Percentiles rank a stretch among this genome's conserved stretches.
Evolutionary conservation across 768 basidiomycete genomes (phyloP).

Genomic region (Tricholoma bakamatsutake): DNA sequence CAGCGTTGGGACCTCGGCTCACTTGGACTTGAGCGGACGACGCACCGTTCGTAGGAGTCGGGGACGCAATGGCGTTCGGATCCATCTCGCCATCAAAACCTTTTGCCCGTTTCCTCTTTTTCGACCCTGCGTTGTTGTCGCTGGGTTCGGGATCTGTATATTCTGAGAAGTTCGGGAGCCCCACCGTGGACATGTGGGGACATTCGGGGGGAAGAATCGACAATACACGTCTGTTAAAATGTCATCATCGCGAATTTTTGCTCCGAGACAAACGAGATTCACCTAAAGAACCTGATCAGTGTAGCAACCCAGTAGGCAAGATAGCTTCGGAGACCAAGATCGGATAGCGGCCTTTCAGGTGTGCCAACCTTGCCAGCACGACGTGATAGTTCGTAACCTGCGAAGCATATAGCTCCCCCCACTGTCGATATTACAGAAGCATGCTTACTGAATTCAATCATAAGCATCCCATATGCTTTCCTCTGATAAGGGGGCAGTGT

Average conservation of each 20-base stretch:
- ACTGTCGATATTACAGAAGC: background rate
- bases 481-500: slow-evolving; percentile 91
- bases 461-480: slow-evolving; percentile 86
- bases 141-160: slow-evolving; percentile 20
- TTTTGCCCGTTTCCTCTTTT: slow-evolving; percentile 50
- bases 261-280: slow-evolving; percentile 10
- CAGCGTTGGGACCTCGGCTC: background rate
- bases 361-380: slow-evolving; percentile 77
- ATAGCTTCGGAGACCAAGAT: slow-evolving; percentile 88
- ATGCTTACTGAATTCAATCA: slow-evolving; percentile 96
- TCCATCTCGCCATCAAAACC: slow-evolving; percentile 71
- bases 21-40: slow-evolving; percentile 1
- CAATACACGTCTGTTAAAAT: slow-evolving; percentile 41
- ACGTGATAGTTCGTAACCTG: slow-evolving; percentile 91
- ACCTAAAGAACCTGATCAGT: slow-evolving; percentile 82
- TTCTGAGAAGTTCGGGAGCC: slow-evolving; percentile 9
- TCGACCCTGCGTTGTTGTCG: slow-evolving; percentile 23
- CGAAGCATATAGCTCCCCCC: background rate
- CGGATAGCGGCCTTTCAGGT: slow-evolving; percentile 92
- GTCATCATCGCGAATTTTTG: background rate
- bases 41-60: slow-evolving; percentile 36
- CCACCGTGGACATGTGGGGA: slow-evolving; percentile 23
- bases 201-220: slow-evolving; percentile 52
- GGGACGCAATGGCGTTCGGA: slow-evolving; percentile 22
- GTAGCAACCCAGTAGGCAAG: slow-evolving; percentile 83